A percentile compares a stretch with the other conserved stretches of the same genome.
Evolutionary conservation across 768 basidiomycete genomes (phyloP).

Genomic region (Psilocybe sp.): DNA sequence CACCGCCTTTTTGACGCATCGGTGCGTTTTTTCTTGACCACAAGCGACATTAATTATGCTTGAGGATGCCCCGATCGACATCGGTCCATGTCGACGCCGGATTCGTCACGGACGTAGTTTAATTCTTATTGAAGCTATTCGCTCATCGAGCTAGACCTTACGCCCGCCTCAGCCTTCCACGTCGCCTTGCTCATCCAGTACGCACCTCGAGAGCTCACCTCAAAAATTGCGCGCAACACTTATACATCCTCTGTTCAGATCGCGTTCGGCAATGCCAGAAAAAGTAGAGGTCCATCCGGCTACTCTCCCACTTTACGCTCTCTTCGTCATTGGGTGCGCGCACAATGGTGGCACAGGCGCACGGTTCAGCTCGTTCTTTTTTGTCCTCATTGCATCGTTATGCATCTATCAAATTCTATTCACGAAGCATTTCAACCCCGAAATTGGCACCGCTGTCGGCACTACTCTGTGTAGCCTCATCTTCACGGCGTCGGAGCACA

Average conservation of each 20-base stretch:
- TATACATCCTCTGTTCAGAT: too few species aligned
- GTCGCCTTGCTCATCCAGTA: too few species aligned
- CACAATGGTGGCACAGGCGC: not conserved
- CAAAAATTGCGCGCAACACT: not conserved
- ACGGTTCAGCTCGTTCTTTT: not conserved
- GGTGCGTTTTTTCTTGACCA: too few species aligned
- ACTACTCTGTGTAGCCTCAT: not conserved
- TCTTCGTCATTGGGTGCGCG: not conserved
- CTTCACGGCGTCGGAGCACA: not conserved
- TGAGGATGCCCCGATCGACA: constrained; percentile 26
- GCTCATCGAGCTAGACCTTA: too few species aligned
- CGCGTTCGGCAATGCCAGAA: not conserved
- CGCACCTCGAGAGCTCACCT: too few species aligned
- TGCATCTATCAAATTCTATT: not conserved
- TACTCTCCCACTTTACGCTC: not conserved
- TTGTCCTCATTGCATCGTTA: constrained; percentile 2
- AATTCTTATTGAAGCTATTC: too few species aligned
- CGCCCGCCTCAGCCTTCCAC: too few species aligned
- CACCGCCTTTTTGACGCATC: too few species aligned
- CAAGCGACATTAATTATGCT: too few species aligned
- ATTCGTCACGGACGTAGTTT: too few species aligned
- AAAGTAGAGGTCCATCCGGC: constrained; percentile 1
- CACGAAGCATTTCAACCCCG: not conserved
- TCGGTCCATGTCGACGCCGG: constrained; percentile 6
- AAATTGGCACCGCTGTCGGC: not conserved